Percentiles rank a stretch among this genome's conserved stretches.
Evolutionary conservation across 2,329 filamentous ascomycete species (phyloP).

Genomic region (Fusarium acutatum): DNA sequence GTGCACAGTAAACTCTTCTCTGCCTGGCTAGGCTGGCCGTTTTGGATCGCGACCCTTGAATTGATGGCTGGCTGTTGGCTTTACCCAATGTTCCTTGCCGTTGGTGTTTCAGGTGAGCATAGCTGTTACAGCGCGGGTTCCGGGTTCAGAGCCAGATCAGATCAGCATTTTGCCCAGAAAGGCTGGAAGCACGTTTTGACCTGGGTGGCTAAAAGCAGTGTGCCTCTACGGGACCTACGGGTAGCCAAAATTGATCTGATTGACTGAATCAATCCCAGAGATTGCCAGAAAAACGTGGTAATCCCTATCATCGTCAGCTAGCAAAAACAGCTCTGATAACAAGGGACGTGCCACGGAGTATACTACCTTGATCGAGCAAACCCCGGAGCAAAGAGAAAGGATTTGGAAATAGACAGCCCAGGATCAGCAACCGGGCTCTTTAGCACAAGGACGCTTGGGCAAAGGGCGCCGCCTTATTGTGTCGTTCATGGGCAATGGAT

Average conservation of each 20-base stretch:
- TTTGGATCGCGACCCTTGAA: not conserved
- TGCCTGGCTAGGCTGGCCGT: not conserved
- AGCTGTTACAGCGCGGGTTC: constrained; percentile 29
- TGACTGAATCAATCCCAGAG: constrained; percentile 3
- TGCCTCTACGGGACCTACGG: not conserved
- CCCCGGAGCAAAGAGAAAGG: constrained; percentile 10
- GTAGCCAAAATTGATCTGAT: constrained; percentile 9
- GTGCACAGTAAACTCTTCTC: not conserved
- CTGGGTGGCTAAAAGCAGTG: not conserved
- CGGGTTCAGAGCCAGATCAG: constrained; percentile 10
- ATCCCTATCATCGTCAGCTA: constrained; percentile 1
- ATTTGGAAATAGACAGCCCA: constrained; percentile 12
- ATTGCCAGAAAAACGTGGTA: constrained; percentile 21
- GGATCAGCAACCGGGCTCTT: constrained; percentile 5
- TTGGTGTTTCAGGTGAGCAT: constrained; percentile 30
- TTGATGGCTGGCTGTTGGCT: not conserved
- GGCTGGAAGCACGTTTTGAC: constrained; percentile 1
- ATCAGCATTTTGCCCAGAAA: constrained; percentile 3
- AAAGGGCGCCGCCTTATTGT: not conserved
- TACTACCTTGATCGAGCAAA: constrained; percentile 18
- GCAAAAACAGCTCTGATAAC: constrained; percentile 11
- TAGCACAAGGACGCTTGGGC: not conserved
- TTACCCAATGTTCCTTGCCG: constrained; percentile 7
- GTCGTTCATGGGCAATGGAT: not conserved
- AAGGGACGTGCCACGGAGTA: constrained; percentile 21